These are phyloP conservation scores for Stemphylium vesicarium DNA, from an alignment of 2,329 filamentous ascomycete genomes.

Conservation along the genomic window DNA sequence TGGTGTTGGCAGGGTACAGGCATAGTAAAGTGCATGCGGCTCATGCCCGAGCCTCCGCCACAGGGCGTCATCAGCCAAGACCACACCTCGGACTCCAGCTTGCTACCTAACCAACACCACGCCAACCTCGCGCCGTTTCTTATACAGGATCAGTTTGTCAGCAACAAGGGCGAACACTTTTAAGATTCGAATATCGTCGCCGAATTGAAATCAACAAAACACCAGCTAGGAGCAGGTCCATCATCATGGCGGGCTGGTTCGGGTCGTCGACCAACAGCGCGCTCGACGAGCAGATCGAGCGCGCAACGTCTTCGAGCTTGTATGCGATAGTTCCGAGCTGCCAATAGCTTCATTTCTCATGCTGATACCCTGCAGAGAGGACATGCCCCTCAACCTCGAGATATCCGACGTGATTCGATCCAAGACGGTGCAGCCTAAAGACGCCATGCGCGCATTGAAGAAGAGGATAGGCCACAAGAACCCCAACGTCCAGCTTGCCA, in stretches of 20 bases:
- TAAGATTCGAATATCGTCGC: background rate
- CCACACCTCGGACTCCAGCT: slow-evolving; percentile 10
- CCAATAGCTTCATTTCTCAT: background rate
- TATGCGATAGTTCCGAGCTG: slow-evolving; percentile 51
- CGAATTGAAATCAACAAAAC: background rate
- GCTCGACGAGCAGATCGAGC: slow-evolving; percentile 96
- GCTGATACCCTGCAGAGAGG: slow-evolving; percentile 67
- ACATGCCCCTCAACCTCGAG: slow-evolving; percentile 96
- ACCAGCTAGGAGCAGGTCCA: slow-evolving; percentile 3
- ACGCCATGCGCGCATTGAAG: slow-evolving; percentile 97
- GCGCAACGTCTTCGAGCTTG: slow-evolving; percentile 92
- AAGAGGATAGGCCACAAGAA: slow-evolving; percentile 96
- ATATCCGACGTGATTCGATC: slow-evolving; percentile 97
- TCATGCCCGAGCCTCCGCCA: background rate
- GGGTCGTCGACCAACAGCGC: slow-evolving; percentile 80
- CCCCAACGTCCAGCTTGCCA: slow-evolving; percentile 92
- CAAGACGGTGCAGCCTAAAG: slow-evolving; percentile 95
- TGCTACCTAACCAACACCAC: slow-evolving; percentile 17
- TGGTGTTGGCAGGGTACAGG: slow-evolving; percentile 10
- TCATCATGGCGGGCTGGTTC: slow-evolving; percentile 92
- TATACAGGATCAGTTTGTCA: background rate
- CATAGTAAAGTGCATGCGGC: slow-evolving; percentile 14
- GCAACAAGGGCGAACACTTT: background rate
- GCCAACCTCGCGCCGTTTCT: background rate
- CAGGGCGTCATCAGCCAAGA: slow-evolving; percentile 19